Evolutionary conservation across 148 eudicot genomes (phyloP), one percentile per base, ranked within the genome.

Genomic region (Rhododendron kiyosumense): DNA sequence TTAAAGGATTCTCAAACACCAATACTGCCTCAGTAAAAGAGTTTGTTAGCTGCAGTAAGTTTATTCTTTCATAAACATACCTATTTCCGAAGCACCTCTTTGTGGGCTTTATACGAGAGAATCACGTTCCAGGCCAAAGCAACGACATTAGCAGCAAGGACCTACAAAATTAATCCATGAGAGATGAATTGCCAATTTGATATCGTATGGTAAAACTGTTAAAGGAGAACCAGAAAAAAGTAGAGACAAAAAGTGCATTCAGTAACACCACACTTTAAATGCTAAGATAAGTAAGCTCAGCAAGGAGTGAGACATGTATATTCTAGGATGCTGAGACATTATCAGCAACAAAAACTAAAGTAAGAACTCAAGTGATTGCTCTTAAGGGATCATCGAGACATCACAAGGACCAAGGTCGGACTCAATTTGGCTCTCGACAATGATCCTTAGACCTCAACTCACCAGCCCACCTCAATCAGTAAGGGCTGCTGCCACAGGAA

Each of bases 31-130:
- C 73, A 65, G 73, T 65, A n/a, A 26, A 65, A 26, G 73, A 65
- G 14, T 8, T 20, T 59, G 65, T 9, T 32, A 65, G 73, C 73
- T n/a, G 73, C 73, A n/a, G 0, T 10, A 65, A 65, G 65, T n/a
- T 65, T 65, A n/a, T 10, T 12, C 38, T 20, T 59, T 59, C 6
- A 38, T 34, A 24, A 41, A 30, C 83, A 71, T 89, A 91, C 96
- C 92, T 93, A 91, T 91, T 93, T 91, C 18, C 87, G 49, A 54
- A 89, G 49, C 59, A 95, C 92, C 85, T 92, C 95, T 91, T 92
- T 95, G 93, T 96, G 99, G 88, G 99, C 98, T 94, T 94, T 95
- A 76, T 91, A 95, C 24, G 97, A 96, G 73, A 96, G 92, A 84
- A 95, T 95, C 77, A 96, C 98, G 84, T 96, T 96, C 98, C 99